phyloP scores from a whole-genome alignment of 176 grass and related monocot genomes.

The Dactylis glomerata region DNA sequence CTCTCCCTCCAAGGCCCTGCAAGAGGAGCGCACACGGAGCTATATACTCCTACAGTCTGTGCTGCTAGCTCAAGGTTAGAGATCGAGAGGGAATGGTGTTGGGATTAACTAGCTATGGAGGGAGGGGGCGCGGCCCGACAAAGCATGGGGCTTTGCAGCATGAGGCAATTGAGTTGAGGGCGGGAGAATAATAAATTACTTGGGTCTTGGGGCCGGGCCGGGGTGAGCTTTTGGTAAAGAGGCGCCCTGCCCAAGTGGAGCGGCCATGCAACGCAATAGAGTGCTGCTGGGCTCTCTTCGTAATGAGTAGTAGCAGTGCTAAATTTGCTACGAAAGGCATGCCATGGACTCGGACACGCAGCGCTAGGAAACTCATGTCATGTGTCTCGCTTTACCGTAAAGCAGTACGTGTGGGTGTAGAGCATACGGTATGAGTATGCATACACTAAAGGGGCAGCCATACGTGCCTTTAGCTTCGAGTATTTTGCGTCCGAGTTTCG shows the following conservation, averaged over 20 bases:
- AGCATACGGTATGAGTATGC: constrained; percentile 24
- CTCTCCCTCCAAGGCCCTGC: constrained; percentile 48
- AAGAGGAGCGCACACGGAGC: not conserved
- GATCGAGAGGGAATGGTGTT: not conserved
- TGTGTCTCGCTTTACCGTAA: not conserved
- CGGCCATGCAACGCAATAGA: constrained; percentile 36
- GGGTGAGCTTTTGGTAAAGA: constrained; percentile 40
- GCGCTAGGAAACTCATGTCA: not conserved
- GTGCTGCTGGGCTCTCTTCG: not conserved
- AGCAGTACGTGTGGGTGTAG: not conserved
- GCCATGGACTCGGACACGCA: not conserved
- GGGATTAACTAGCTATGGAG: not conserved
- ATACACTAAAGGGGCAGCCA: constrained; percentile 14
- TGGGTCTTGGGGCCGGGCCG: not conserved
- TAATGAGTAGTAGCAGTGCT: not conserved
- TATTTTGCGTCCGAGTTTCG: not conserved
- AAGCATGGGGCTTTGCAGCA: constrained; percentile 84
- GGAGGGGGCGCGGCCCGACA: constrained; percentile 44
- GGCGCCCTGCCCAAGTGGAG: constrained; percentile 42
- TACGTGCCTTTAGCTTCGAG: not conserved
- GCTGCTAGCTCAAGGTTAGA: not conserved
- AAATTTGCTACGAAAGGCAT: not conserved
- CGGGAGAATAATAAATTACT: constrained; percentile 35
- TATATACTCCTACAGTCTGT: constrained; percentile 21
- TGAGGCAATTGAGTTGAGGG: constrained; percentile 62